Base-by-base conservation (phyloP, 176 grass and related monocot species). In the Phoenix roebelenii region DNA sequence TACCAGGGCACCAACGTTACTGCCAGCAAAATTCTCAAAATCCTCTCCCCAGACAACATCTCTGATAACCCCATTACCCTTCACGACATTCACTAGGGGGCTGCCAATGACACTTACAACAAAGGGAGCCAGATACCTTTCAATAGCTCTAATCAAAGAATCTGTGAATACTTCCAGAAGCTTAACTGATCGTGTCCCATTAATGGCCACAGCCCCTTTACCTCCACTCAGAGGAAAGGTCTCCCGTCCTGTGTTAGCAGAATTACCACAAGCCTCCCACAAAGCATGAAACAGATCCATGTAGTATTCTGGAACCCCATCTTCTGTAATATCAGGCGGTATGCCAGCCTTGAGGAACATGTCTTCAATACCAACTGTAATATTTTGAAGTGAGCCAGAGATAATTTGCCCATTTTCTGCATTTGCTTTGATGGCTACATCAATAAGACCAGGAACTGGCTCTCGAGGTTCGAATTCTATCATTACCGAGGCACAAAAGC, bases 281-380 rank as follows among this genome's bases (percentile, higher is more conserved):
- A 97, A 68, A 59, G 87, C 87, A 66, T 76, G 83, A 63, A 97
- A 97, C 44, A 97, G 64, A 57, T 88, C 81, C 65, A 64, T 75
- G 35, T 80, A 78, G 60, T 90, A 90, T 52, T 59, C n/a, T 15
- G 74, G 5, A 50, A 65, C 20, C 70, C 54, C 48, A 55, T 77
- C 67, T 70, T 74, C 67, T 16, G 63, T 60, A 35, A 72, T 71
- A 77, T 87, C 70, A 49, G 74, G 72, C 18, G 92, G 87, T 50
- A 82, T 4, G 7, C 19, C 77, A 51, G 72, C 71, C 79, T 75
- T 90, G 52, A 88, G 65, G 72, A 90, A 96, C 92, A 96, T 87
- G 58, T 96, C 92, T 76, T 96, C 92, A 22, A 96, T 90, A 53
- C 92, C 86, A 74, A 96, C 52, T 74, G 68, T 76, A 65, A 96